A percentile compares a stretch with the other conserved stretches of the same genome.
phyloP scores from a whole-genome alignment of 2,329 filamentous ascomycete genomes.

The Penicillium sp. region DNA sequence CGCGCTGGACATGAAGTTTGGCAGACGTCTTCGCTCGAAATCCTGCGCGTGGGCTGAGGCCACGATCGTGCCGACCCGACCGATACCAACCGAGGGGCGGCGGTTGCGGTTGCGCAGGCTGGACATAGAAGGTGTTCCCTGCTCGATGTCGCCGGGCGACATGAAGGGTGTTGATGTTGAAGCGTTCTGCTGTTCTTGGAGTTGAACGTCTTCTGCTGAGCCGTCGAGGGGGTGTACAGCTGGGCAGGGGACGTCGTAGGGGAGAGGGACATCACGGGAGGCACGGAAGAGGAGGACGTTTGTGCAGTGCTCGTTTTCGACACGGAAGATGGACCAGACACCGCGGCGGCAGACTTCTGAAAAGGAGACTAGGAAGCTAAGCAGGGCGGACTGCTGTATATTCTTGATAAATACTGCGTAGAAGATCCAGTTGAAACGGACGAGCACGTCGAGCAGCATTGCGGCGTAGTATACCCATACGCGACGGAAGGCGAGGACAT shows the following conservation, averaged over 20 bases:
- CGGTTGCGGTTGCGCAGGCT: slow-evolving; percentile 22
- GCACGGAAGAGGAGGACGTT: slow-evolving; percentile 88
- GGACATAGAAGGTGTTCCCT: slow-evolving; percentile 21
- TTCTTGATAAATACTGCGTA: slow-evolving; percentile 76
- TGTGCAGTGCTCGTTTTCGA: slow-evolving; percentile 94
- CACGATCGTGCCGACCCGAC: slow-evolving; percentile 59
- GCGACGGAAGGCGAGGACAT: slow-evolving; percentile 68
- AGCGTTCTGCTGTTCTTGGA: slow-evolving; percentile 20
- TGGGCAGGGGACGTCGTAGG: slow-evolving; percentile 52
- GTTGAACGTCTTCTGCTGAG: slow-evolving; percentile 18
- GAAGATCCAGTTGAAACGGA: slow-evolving; percentile 90
- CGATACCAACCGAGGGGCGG: slow-evolving; percentile 33
- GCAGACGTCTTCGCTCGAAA: slow-evolving; percentile 68
- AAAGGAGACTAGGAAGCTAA: slow-evolving; percentile 70
- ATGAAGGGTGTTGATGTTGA: slow-evolving; percentile 14
- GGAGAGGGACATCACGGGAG: slow-evolving; percentile 74
- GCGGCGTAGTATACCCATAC: slow-evolving; percentile 78
- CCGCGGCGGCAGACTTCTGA: slow-evolving; percentile 75
- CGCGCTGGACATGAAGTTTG: slow-evolving; percentile 36
- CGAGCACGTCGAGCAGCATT: slow-evolving; percentile 70
- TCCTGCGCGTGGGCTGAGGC: slow-evolving; percentile 81
- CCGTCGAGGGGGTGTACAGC: slow-evolving; percentile 11
- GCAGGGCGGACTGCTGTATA: slow-evolving; percentile 69
- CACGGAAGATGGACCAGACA: slow-evolving; percentile 84
- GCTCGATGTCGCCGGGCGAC: slow-evolving; percentile 23